These are phyloP conservation scores for Megacollybia marginata DNA, from an alignment of 768 basidiomycete genomes.

Conservation along the genomic window DNA sequence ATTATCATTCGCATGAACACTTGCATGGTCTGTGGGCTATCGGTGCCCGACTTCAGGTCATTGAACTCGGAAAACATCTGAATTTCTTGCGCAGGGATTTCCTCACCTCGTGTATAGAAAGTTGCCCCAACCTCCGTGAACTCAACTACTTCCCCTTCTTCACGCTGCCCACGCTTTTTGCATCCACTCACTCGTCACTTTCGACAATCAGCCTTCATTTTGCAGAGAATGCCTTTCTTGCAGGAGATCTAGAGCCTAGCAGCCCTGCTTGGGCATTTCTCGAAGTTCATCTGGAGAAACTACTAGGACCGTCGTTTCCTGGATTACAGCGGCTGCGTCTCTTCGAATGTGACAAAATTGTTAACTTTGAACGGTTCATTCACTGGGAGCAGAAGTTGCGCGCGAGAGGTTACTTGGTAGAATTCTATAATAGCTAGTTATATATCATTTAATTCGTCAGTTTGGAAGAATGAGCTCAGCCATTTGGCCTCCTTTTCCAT, in stretches of 20 bases:
- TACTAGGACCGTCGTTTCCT: no score
- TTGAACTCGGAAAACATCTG: slow-evolving; percentile 54
- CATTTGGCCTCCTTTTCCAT: slow-evolving; percentile 77
- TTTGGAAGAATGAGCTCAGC: slow-evolving; percentile 50
- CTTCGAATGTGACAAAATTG: no score
- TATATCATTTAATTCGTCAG: slow-evolving; percentile 1
- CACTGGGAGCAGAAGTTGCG: no score
- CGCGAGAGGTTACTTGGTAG: neutral
- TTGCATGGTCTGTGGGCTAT: no score
- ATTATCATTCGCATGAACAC: no score
- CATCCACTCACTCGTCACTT: slow-evolving; percentile 24
- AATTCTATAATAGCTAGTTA: neutral
- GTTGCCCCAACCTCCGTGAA: slow-evolving; percentile 37
- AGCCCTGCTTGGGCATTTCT: neutral
- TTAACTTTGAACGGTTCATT: no score
- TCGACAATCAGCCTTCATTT: slow-evolving; percentile 45
- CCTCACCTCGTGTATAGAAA: slow-evolving; percentile 36
- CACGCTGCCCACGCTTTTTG: slow-evolving; percentile 20
- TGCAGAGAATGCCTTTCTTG: slow-evolving; percentile 34
- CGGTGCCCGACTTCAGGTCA: slow-evolving; percentile 40
- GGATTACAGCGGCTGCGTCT: no score
- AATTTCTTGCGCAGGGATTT: slow-evolving; percentile 46
- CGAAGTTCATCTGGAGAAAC: no score
- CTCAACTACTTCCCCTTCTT: slow-evolving; percentile 54
- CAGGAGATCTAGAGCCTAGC: slow-evolving; percentile 9